phyloP scores from a whole-genome alignment of 2,329 filamentous ascomycete species.

The Aspergillus sp. region DNA sequence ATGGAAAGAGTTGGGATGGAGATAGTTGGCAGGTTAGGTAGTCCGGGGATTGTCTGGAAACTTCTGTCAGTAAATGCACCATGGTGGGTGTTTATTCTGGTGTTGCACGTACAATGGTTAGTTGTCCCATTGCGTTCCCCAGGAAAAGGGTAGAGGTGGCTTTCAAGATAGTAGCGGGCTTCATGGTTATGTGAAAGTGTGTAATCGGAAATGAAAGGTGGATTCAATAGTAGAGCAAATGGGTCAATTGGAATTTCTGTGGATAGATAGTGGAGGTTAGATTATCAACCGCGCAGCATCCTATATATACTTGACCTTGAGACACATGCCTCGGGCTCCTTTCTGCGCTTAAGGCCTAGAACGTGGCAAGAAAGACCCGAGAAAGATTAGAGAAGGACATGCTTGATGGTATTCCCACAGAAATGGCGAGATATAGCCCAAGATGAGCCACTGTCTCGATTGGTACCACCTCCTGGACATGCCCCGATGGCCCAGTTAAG shows the following conservation, averaged over 20 bases:
- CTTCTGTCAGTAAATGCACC: not conserved
- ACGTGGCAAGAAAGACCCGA: not conserved
- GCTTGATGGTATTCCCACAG: not conserved
- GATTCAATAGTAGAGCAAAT: not conserved
- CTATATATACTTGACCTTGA: not conserved
- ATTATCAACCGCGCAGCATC: not conserved
- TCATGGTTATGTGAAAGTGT: constrained; percentile 22
- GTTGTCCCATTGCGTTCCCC: constrained; percentile 23
- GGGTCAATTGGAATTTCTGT: not conserved
- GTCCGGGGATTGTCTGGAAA: not conserved
- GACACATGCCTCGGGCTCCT: not conserved
- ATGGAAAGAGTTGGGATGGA: not conserved
- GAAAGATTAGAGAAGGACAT: not conserved
- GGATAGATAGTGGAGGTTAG: not conserved
- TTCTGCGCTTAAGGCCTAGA: not conserved
- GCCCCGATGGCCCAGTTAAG: not conserved
- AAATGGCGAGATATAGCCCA: not conserved
- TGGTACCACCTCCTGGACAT: not conserved
- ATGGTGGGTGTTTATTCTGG: not conserved
- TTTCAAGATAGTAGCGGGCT: constrained; percentile 26
- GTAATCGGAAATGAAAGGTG: not conserved
- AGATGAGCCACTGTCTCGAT: not conserved
- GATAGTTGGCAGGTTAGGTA: not conserved
- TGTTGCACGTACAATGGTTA: constrained; percentile 11
- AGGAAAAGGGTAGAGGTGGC: constrained; percentile 24